A percentile compares a stretch with the other conserved stretches of the same genome.
Evolutionary conservation across 805 yeast species (phyloP).

Genomic region (Teunomyces stri): DNA sequence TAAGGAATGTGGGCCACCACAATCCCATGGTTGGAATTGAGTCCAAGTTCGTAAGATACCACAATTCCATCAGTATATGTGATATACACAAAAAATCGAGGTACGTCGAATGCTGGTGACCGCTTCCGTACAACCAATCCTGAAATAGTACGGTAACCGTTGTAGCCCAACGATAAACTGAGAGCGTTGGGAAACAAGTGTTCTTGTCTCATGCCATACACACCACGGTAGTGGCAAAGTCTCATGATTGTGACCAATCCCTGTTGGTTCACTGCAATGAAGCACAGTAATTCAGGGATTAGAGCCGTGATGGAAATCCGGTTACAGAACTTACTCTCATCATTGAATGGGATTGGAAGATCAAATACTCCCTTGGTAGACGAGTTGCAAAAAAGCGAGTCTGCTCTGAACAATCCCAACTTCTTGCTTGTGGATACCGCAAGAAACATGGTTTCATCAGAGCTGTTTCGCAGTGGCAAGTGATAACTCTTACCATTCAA

Average conservation of each 20-base stretch:
- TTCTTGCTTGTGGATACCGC: constrained; percentile 45
- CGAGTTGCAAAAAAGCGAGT: constrained; percentile 47
- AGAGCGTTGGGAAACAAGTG: constrained; percentile 38
- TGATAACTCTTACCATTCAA: constrained; percentile 13
- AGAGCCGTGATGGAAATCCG: constrained; percentile 34
- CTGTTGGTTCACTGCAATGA: constrained; percentile 35
- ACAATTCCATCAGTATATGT: constrained; percentile 33
- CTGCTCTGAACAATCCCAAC: constrained; percentile 45
- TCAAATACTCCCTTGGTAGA: constrained; percentile 44
- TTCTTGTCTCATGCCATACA: constrained; percentile 44
- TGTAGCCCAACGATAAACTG: constrained; percentile 22
- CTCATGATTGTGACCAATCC: constrained; percentile 38
- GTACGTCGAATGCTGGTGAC: constrained; percentile 16
- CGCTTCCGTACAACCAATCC: constrained; percentile 30
- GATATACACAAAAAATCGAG: constrained; percentile 31
- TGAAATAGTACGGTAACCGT: constrained; percentile 30
- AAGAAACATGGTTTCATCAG: constrained; percentile 9
- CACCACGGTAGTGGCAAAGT: constrained; percentile 34
- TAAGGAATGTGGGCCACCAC: neutral
- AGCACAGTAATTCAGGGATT: constrained; percentile 35
- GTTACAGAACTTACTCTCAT: constrained; percentile 32
- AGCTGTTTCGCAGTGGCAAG: constrained; percentile 5
- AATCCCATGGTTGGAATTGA: constrained; percentile 2
- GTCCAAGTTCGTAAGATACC: constrained; percentile 13
- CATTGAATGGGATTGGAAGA: constrained; percentile 32